These are phyloP conservation scores for Aspergillus sp. DNA, from an alignment of 2,329 filamentous ascomycete genomes.

Conservation along the genomic window DNA sequence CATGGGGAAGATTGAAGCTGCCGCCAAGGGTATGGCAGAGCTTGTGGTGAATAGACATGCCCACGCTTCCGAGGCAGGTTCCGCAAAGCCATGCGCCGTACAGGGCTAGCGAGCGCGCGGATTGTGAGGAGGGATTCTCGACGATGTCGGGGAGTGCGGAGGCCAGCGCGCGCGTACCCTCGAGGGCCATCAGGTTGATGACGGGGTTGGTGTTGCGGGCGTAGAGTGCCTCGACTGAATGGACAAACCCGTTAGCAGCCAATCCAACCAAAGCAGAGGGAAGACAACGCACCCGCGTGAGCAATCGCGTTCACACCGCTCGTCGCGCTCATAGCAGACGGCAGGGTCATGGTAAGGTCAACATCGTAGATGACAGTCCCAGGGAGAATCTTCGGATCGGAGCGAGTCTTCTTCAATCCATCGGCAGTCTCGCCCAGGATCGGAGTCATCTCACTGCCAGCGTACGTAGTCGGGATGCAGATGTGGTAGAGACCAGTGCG, in stretches of 20 bases:
- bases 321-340: conserved; percentile 56
- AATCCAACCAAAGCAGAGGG: background rate
- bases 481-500: conserved; percentile 61
- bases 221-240: conserved; percentile 64
- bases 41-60: conserved; percentile 70
- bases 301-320: conserved; percentile 70
- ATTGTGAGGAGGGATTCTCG: conserved; percentile 47
- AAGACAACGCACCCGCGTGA: conserved; percentile 54
- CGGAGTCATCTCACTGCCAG: conserved; percentile 67
- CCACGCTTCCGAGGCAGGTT: conserved; percentile 61
- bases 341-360: conserved; percentile 64
- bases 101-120: conserved; percentile 58
- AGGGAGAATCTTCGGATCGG: conserved; percentile 64
- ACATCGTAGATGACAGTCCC: conserved; percentile 68
- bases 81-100: conserved; percentile 71
- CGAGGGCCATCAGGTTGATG: conserved; percentile 60
- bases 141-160: conserved; percentile 59
- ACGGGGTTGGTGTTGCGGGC: conserved; percentile 66
- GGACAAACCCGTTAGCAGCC: background rate
- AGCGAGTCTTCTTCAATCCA: conserved; percentile 62
- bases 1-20: conserved; percentile 66
- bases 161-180: conserved; percentile 61
- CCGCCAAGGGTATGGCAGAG: conserved; percentile 69
- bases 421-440: conserved; percentile 66
- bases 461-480: conserved; percentile 66